These are phyloP conservation scores for Lepidium sativum DNA, from an alignment of 345 rosid genomes.

Conservation along the genomic window DNA sequence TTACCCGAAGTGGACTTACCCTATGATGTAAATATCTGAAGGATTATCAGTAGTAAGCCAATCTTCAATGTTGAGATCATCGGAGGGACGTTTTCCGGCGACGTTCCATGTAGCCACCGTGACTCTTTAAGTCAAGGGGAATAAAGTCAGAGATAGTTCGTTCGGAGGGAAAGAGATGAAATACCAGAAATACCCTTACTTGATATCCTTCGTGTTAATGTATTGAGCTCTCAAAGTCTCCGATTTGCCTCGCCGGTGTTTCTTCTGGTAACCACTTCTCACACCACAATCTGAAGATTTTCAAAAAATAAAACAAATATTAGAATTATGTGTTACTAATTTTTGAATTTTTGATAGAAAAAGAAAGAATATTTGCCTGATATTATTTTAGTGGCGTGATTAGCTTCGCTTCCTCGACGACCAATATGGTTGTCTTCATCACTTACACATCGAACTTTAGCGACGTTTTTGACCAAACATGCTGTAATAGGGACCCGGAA, in stretches of 20 bases:
- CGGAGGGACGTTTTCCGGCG: conserved; percentile 74
- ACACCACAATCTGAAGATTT: conserved; percentile 35
- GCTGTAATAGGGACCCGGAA: conserved; percentile 12
- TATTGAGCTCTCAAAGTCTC: conserved; percentile 92
- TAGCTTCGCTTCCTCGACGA: conserved; percentile 23
- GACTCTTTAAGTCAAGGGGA: conserved; percentile 40
- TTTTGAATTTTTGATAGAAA: not conserved
- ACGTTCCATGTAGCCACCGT: conserved; percentile 93
- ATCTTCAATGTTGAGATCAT: conserved; percentile 70
- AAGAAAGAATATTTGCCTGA: conserved; percentile 37
- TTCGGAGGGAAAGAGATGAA: not conserved
- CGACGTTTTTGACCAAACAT: conserved; percentile 16
- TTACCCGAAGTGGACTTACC: conserved; percentile 50
- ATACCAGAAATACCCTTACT: conserved; percentile 34
- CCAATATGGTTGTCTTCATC: conserved; percentile 9
- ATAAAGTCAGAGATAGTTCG: not conserved
- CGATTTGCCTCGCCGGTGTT: conserved; percentile 91
- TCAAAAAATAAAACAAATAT: not conserved
- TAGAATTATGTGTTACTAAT: not conserved
- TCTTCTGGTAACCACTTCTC: conserved; percentile 38
- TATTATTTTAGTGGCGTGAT: conserved; percentile 30
- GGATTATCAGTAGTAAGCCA: conserved; percentile 83
- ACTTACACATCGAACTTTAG: not conserved
- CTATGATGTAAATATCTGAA: conserved; percentile 82
- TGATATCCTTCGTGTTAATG: conserved; percentile 82